Base-by-base conservation (phyloP, 306 rosid genomes). In the Elaeagnus macrophylla region DNA sequence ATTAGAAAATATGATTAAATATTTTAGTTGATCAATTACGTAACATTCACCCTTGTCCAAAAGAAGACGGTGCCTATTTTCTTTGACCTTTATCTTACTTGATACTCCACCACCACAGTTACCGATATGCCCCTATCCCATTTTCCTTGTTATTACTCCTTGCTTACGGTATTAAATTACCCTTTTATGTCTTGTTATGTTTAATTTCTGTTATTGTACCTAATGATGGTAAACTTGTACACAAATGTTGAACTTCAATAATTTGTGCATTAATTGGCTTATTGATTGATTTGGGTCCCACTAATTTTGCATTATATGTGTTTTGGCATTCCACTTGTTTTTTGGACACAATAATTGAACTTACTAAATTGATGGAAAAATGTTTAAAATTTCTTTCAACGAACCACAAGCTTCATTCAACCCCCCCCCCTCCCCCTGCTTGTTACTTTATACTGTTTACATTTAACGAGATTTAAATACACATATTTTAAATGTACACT, bases 311-410 rank as follows among this genome's bases (percentile, higher is more conserved):
- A 69, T 79, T 46, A 74, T 77, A 40, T 77, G 32, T 54, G 61
- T 56, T 51, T 62, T 55, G 32, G 64, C 67, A 71, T 56, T 53
- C 77, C 79, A 65, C 73, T 74, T 61, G 77, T 53, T 65, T 77
- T 68, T 53, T 60, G 58, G 56, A 52, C 77, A 72, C 90, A 79
- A 83, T 83, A 76, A 83, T 83, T 79, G 83, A 69, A 67, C n/a
- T 73, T 65, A 39, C 51, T 44, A 36, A 68, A 65, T 70, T 76
- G 54, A 75, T 39, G 44, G 63, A 56, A 66, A 41, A 54, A 25
- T 35, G 16, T 17, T 35, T 7, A 50, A 57, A 13, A 53, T 13
- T 25, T 25, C 3, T 25, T 1, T 1, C 3, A 25, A 25, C 4
- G 32, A 25, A 25, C 4, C 32, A 25, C 4, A 25, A 25, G 4